A percentile compares a stretch with the other conserved stretches of the same genome.
phyloP scores from a whole-genome alignment of 768 basidiomycete genomes.

The Mycena latifolia region DNA sequence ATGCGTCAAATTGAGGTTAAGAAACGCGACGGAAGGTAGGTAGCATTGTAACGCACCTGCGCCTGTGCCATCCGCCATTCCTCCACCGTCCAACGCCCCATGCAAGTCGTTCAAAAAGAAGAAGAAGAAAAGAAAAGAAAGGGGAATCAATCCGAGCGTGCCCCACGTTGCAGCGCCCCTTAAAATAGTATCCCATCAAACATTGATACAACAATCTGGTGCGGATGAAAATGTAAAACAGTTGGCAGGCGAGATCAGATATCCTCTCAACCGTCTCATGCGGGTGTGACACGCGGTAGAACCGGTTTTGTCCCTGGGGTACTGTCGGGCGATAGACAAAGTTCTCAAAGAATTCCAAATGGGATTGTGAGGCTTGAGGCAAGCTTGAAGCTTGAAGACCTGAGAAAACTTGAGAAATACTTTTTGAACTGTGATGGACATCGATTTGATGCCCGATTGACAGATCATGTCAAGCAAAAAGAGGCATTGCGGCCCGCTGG shows the following conservation, averaged over 20 bases:
- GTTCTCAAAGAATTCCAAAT: no score
- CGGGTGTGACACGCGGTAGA: no score
- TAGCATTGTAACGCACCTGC: constrained; percentile 7
- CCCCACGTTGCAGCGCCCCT: neutral
- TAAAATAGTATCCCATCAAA: neutral
- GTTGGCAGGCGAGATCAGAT: no score
- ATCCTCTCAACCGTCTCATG: no score
- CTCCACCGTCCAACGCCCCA: constrained; percentile 29
- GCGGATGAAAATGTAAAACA: constrained; percentile 5
- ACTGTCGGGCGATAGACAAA: no score
- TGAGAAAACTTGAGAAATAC: no score
- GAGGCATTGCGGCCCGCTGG: no score
- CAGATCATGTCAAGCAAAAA: constrained; percentile 10
- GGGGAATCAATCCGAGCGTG: constrained; percentile 23
- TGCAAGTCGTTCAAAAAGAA: constrained; percentile 1
- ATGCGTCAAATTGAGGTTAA: no score
- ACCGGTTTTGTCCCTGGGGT: no score
- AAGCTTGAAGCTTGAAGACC: no score
- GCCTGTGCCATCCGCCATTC: constrained; percentile 23
- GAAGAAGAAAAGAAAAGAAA: neutral
- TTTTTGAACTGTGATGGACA: no score
- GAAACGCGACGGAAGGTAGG: neutral
- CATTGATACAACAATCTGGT: neutral
- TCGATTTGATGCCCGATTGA: neutral
- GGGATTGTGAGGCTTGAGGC: no score